These are phyloP conservation scores for Rhodamnia rubescens DNA, from an alignment of 345 rosid species.

Conservation along the genomic window DNA sequence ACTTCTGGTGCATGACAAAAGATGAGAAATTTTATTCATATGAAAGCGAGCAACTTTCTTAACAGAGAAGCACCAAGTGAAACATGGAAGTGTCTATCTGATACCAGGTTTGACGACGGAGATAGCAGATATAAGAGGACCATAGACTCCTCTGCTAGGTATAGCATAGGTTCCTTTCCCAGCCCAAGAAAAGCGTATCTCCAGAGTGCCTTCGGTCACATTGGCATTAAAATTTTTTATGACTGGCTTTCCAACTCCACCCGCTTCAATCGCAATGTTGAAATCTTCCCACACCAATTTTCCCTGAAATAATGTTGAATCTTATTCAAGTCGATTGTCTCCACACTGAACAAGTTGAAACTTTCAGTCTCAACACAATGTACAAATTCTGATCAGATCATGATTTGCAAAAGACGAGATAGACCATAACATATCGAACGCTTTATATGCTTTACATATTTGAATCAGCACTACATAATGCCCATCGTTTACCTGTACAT, in stretches of 20 bases:
- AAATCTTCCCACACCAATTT: conserved; percentile 9
- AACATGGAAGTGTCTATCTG: neutral
- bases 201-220: neutral
- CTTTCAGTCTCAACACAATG: neutral
- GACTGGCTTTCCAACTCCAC: conserved; percentile 4
- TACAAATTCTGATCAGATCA: neutral
- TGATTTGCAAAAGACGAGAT: neutral
- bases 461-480: neutral
- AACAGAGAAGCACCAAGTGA: neutral
- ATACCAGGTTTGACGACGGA: neutral
- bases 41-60: neutral
- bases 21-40: neutral
- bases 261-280: conserved; percentile 6
- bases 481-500: conserved; percentile 15
- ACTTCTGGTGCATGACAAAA: neutral
- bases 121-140: conserved; percentile 17
- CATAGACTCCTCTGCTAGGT: conserved; percentile 5
- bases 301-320: neutral
- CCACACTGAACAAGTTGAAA: neutral
- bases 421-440: neutral
- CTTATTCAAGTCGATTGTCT: neutral
- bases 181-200: conserved; percentile 18
- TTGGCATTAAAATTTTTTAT: neutral
- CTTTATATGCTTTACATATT: neutral
- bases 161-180: conserved; percentile 9